Conservation (phyloP, 2,329 filamentous ascomycete species). For the Berkeleyomyces basicola region DNA sequence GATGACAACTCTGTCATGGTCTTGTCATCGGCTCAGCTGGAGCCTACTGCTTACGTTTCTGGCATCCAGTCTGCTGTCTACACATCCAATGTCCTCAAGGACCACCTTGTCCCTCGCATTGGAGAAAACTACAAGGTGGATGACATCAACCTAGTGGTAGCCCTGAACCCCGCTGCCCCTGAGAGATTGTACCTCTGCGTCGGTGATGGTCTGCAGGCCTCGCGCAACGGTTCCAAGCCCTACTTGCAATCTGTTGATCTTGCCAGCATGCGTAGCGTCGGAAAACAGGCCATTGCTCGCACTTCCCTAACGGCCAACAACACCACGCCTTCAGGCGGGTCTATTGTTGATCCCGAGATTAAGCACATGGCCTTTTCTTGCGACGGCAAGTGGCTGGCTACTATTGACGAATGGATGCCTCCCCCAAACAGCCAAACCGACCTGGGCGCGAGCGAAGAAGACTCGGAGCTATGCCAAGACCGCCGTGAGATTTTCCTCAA, state of each 20-base stretch:
- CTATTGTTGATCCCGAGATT: conserved; percentile 62
- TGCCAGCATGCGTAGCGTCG: conserved; percentile 57
- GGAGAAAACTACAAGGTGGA: conserved; percentile 22
- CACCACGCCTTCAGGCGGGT: conserved; percentile 45
- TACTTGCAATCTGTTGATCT: conserved; percentile 75
- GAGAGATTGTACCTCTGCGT: conserved; percentile 54
- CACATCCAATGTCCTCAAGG: conserved; percentile 33
- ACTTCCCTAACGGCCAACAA: conserved; percentile 76
- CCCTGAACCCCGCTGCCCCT: conserved; percentile 43
- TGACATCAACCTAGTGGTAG: conserved; percentile 24
- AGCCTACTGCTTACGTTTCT: conserved; percentile 67
- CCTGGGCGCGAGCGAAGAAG: conserved; percentile 20
- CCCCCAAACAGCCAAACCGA: conserved; percentile 48
- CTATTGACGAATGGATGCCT: conserved; percentile 79
- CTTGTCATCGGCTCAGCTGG: conserved; percentile 75
- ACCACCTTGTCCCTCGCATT: conserved; percentile 35
- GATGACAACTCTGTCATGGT: conserved; percentile 89
- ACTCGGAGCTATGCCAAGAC: conserved; percentile 31
- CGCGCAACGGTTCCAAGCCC: conserved; percentile 34
- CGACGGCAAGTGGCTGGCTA: conserved; percentile 80
- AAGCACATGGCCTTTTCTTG: conserved; percentile 57
- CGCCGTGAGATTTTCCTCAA: conserved; percentile 67
- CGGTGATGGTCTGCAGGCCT: conserved; percentile 41
- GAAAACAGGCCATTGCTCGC: conserved; percentile 75
- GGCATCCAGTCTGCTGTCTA: conserved; percentile 55